Evolutionary conservation across 1,139 yeast genomes (phyloP), one percentile per base, ranked within the genome.

Genomic region (Yamadazyma taylorii): DNA sequence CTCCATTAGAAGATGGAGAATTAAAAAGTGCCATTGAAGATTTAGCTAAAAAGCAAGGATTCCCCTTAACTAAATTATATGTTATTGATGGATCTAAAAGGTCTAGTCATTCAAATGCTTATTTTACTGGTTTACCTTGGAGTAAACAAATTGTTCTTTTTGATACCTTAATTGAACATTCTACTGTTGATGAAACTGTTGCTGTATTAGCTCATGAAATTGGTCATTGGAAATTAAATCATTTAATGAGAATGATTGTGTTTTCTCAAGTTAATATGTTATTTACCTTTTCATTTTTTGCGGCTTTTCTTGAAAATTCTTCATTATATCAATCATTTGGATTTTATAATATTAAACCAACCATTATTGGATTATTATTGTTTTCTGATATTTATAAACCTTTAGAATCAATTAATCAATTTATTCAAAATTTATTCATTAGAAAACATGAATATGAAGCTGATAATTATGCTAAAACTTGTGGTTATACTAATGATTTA

Each of bases 171-270:
- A 82, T 92, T 48, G 81, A 85, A 43, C 85, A 86, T 40, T 81
- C 90, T 23, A 67, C 89, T 24, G 76, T 79, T 24, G 77, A 76
- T 34, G 96, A 92, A 62, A 86, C 90, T 23, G 88, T 90, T 37
- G 97, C 98, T 30, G 96, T 92, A 1, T 73, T 92, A 52, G 97
- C 96, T 16, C 98, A 92, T 58, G 98, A 92, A 67, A 85, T 92
- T 50, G 98, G 98, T 34, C 98, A 92, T 61, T 92, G 98, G 98
- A 84, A 85, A 51, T 73, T 85, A 58, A 81, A 84, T 42, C 98
- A 92, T 61, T 82, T 90, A 43, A 69, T 89, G 13, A 81, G 81
- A 57, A 75, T 81, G 73, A 63, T 92, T 53, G 51, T 74, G 3
- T 73, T 82, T 47, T 69, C 79, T 34, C 92, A 88, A 61, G 60